A percentile compares a stretch with the other conserved stretches of the same genome.
phyloP scores from a whole-genome alignment of 768 basidiomycete species.

The Suillus hirtellus region DNA sequence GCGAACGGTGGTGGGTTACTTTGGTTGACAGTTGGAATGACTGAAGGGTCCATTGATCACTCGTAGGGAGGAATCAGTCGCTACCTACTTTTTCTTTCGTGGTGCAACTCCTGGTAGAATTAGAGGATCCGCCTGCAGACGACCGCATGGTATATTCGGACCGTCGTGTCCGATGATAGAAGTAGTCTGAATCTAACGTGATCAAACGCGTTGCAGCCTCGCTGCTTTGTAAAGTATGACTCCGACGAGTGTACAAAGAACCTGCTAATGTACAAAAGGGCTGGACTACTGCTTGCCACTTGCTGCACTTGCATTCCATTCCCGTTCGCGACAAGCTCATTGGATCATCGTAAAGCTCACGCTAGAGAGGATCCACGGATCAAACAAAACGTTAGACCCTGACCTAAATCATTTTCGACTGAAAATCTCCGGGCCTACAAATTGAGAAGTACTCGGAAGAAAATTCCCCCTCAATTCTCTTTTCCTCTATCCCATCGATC shows the following conservation, averaged over 20 bases:
- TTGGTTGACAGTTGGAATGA: not conserved
- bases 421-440: not conserved
- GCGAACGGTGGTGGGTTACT: not conserved
- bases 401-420: conserved; percentile 1
- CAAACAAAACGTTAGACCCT: conserved; percentile 1
- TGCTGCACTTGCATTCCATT: not conserved
- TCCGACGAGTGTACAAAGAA: not conserved
- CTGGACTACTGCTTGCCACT: not conserved
- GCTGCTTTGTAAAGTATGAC: not conserved
- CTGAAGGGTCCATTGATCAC: not conserved
- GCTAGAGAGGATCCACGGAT: not conserved
- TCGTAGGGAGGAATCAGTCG: too few relatives aligned
- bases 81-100: too few relatives aligned
- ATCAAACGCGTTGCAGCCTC: conserved; percentile 4
- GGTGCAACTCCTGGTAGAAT: too few relatives aligned
- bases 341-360: not conserved
- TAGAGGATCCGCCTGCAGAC: too few relatives aligned
- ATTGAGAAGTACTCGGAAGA: not conserved
- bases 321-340: not conserved
- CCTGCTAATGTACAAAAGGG: not conserved
- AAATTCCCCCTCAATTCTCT: not conserved
- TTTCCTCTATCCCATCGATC: not conserved
- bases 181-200: too few relatives aligned
- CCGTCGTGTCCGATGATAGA: too few relatives aligned
- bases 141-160: too few relatives aligned